Conservation (phyloP, 169 alveolate genomes). For the Plasmodium malariae region DNA sequence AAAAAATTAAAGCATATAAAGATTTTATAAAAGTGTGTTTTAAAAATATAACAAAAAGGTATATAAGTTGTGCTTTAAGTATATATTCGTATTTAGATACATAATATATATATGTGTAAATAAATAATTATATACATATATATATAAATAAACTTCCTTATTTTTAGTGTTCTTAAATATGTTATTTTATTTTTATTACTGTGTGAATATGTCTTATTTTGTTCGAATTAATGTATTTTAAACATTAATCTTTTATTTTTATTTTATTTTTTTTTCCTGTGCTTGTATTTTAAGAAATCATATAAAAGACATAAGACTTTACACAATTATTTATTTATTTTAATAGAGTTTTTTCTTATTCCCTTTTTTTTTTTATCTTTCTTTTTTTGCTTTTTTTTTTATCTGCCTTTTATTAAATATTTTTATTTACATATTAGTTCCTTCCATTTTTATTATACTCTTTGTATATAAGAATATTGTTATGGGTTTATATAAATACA, state of each 20-base stretch:
- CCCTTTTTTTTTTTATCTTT: neutral
- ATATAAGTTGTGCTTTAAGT: neutral
- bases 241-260: slow-evolving; percentile 1
- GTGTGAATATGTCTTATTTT: slow-evolving; percentile 67
- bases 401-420: slow-evolving; percentile 1
- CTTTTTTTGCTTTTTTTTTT: slow-evolving; percentile 2
- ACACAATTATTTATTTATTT: slow-evolving; percentile 24
- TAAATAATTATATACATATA: neutral
- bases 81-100: no score
- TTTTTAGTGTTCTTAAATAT: neutral
- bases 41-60: neutral
- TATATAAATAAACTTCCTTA: neutral
- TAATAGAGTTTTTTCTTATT: slow-evolving; percentile 1
- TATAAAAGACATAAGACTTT: slow-evolving; percentile 51
- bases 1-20: no score
- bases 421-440: neutral
- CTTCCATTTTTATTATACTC: slow-evolving; percentile 14
- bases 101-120: neutral
- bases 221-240: slow-evolving; percentile 40
- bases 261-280: slow-evolving; percentile 20
- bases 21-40: no score
- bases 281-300: slow-evolving; percentile 17
- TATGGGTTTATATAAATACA: slow-evolving; percentile 3
- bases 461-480: slow-evolving; percentile 19
- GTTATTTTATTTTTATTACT: slow-evolving; percentile 22